phyloP scores from a whole-genome alignment of 495 filamentous ascomycete species.

The Venustampulla echinocandica region DNA sequence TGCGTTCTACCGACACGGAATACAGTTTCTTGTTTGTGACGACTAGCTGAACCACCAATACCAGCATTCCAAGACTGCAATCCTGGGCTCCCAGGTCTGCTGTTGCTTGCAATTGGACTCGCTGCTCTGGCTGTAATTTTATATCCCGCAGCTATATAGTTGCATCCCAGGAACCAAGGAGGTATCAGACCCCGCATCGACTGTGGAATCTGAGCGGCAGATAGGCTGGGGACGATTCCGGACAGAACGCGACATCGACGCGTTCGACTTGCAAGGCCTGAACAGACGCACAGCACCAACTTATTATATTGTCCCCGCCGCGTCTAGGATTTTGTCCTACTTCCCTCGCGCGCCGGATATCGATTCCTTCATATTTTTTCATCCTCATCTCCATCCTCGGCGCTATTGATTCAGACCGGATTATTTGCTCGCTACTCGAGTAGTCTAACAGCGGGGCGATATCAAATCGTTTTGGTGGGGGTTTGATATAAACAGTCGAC shows the following conservation, averaged over 20 bases:
- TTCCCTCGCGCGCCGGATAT: slow-evolving; percentile 2
- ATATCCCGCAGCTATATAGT: slow-evolving; percentile 4
- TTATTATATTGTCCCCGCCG: background rate
- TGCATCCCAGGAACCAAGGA: slow-evolving; percentile 1
- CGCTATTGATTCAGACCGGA: slow-evolving; percentile 1
- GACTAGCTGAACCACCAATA: too few relatives aligned
- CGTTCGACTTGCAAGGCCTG: slow-evolving; percentile 7
- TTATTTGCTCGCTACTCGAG: slow-evolving; percentile 10
- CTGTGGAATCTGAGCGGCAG: background rate
- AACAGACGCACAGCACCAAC: background rate
- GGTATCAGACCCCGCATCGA: slow-evolving; percentile 6
- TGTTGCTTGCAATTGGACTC: background rate
- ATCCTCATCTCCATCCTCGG: background rate
- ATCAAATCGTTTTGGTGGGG: slow-evolving; percentile 7
- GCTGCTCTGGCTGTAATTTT: background rate
- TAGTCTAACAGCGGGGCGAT: background rate
- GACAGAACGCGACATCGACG: slow-evolving; percentile 12
- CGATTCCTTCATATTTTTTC: background rate
- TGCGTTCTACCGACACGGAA: slow-evolving; percentile 8
- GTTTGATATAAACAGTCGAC: slow-evolving; percentile 20
- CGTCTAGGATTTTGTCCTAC: background rate
- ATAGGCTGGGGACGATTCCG: background rate
- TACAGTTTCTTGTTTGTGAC: too few relatives aligned
- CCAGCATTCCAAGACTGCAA: background rate
- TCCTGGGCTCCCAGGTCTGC: background rate